Evolutionary conservation across 2,329 filamentous ascomycete species (phyloP).

Genomic region (Fusarium sp.): DNA sequence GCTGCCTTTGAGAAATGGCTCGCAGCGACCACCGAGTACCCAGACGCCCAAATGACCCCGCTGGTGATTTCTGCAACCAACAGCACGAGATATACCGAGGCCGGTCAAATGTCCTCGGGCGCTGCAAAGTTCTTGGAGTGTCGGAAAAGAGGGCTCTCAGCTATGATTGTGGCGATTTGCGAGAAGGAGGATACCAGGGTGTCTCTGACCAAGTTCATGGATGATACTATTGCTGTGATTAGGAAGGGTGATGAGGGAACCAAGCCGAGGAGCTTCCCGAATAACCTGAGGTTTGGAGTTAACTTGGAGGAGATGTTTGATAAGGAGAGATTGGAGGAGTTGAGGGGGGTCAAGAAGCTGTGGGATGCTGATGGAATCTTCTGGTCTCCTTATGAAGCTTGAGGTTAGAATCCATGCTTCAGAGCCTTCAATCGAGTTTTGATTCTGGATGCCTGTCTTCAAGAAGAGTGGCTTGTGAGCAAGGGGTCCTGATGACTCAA

Average conservation of each 20-base stretch:
- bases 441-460: too few species aligned
- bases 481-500: too few species aligned
- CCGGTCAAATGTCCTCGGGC: background rate
- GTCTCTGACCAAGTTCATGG: conserved; percentile 12
- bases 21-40: conserved; percentile 36
- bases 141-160: conserved; percentile 36
- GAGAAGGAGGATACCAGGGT: conserved; percentile 23
- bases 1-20: conserved; percentile 45
- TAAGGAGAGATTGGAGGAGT: conserved; percentile 27
- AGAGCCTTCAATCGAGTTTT: too few species aligned
- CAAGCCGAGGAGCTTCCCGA: conserved; percentile 37
- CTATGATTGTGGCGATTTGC: conserved; percentile 30
- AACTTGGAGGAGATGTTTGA: conserved; percentile 41
- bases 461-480: too few species aligned
- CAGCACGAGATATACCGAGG: conserved; percentile 19
- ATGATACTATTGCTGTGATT: conserved; percentile 22
- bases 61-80: conserved; percentile 40
- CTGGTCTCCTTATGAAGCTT: conserved; percentile 45
- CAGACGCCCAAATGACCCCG: conserved; percentile 30
- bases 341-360: conserved; percentile 37
- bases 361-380: conserved; percentile 49
- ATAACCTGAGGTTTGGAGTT: conserved; percentile 41
- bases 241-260: conserved; percentile 25
- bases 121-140: conserved; percentile 37
- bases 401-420: background rate